A percentile compares a stretch with the other conserved stretches of the same genome.
Conservation (phyloP, 2,329 filamentous ascomycete species). For the Thelonectria olida region DNA sequence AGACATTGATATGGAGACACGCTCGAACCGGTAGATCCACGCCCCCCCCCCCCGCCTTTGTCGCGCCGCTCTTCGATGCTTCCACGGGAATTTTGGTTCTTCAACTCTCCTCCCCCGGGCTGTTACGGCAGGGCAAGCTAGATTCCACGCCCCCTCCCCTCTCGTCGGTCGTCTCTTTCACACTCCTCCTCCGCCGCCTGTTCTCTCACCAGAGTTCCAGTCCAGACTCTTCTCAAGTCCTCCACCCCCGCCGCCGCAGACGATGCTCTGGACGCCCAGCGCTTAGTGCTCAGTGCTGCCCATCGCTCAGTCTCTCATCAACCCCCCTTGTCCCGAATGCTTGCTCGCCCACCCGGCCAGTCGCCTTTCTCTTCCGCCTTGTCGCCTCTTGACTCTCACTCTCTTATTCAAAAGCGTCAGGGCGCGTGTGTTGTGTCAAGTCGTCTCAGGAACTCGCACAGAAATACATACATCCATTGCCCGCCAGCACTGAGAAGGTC, state of each 20-base stretch:
- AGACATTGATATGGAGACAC: conserved; percentile 17
- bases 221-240: not conserved
- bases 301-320: conserved; percentile 1
- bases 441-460: not conserved
- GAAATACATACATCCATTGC: not conserved
- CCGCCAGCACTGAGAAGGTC: not conserved
- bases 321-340: conserved; percentile 12
- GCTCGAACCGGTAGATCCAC: not conserved
- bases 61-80: conserved; percentile 24
- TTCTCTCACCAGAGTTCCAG: not conserved
- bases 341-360: not conserved
- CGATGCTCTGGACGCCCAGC: conserved; percentile 8
- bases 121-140: not conserved
- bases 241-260: not conserved
- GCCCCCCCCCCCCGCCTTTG: conserved; percentile 12
- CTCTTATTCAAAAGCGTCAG: not conserved
- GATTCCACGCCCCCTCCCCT: conserved; percentile 4
- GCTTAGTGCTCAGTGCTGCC: conserved; percentile 6
- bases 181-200: not conserved
- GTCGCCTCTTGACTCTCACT: conserved; percentile 10
- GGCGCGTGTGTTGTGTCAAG: not conserved
- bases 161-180: not conserved
- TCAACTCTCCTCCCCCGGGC: conserved; percentile 20
- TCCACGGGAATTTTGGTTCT: conserved; percentile 30
- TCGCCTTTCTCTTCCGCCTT: conserved; percentile 13